phyloP scores from a whole-genome alignment of 202 grass and related monocot species.

The Zoysia matrella region DNA sequence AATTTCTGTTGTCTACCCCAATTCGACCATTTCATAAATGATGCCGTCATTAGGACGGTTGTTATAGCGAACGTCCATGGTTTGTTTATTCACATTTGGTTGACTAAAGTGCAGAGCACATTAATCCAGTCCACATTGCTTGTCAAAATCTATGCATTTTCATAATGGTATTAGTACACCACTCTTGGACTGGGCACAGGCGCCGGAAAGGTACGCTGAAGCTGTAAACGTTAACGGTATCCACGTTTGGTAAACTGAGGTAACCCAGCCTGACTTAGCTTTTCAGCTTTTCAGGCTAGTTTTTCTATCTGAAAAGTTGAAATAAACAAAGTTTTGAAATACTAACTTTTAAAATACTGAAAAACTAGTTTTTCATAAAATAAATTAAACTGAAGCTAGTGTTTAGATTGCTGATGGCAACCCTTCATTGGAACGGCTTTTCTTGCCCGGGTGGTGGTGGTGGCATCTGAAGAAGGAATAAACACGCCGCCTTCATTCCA shows the following conservation, averaged over 20 bases:
- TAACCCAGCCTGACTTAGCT: too few relatives aligned
- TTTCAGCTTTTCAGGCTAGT: too few relatives aligned
- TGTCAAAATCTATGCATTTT: constrained; percentile 29
- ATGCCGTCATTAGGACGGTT: constrained; percentile 35
- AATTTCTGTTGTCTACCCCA: background rate
- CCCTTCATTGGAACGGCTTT: background rate
- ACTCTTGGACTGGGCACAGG: constrained; percentile 17
- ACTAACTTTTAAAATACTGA: too few relatives aligned
- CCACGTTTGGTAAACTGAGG: background rate
- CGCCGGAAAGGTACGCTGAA: constrained; percentile 35
- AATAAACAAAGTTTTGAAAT: too few relatives aligned
- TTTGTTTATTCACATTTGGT: constrained; percentile 32
- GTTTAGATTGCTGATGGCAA: constrained; percentile 3
- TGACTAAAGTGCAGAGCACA: constrained; percentile 35
- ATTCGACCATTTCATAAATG: constrained; percentile 29
- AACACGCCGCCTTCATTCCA: background rate
- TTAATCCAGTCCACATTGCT: constrained; percentile 22
- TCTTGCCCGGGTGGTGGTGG: background rate
- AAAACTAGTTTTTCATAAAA: too few relatives aligned
- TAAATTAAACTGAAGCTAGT: too few relatives aligned
- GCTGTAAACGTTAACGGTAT: background rate
- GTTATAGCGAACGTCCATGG: constrained; percentile 17
- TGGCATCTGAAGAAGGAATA: background rate
- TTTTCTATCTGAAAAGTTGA: too few relatives aligned
- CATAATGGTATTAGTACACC: background rate